These are phyloP conservation scores for Trichosanthes truncata DNA, from an alignment of 306 rosid species.

Conservation along the genomic window DNA sequence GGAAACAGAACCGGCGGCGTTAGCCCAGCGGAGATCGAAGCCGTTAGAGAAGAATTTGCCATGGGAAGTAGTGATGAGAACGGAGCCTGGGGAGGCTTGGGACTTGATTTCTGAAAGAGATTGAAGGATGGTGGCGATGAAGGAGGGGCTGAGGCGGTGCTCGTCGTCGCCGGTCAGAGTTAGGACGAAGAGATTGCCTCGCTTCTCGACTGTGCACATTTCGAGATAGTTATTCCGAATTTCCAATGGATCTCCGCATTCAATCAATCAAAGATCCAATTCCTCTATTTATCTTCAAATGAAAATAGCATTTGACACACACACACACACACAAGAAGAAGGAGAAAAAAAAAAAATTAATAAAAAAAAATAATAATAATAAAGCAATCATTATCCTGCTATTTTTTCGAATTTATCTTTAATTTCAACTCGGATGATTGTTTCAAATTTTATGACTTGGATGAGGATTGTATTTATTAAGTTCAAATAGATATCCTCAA, in stretches of 20 bases:
- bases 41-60: slow-evolving; percentile 74
- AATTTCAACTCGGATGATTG: too few species aligned
- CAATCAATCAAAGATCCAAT: not conserved
- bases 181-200: slow-evolving; percentile 44
- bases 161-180: slow-evolving; percentile 46
- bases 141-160: slow-evolving; percentile 42
- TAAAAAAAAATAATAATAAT: too few species aligned
- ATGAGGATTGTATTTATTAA: too few species aligned
- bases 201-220: slow-evolving; percentile 63
- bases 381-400: too few species aligned
- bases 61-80: slow-evolving; percentile 57
- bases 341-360: too few species aligned
- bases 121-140: slow-evolving; percentile 37
- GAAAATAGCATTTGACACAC: too few species aligned
- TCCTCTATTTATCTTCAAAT: not conserved
- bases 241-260: not conserved
- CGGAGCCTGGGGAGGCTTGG: slow-evolving; percentile 43
- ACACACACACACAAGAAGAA: too few species aligned
- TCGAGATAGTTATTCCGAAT: too few species aligned
- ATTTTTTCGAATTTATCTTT: too few species aligned
- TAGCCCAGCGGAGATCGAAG: slow-evolving; percentile 64
- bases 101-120: slow-evolving; percentile 28
- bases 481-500: too few species aligned
- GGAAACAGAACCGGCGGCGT: slow-evolving; percentile 27
- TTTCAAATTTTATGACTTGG: too few species aligned